phyloP scores from a whole-genome alignment of 805 yeast genomes.

The Candida morakotiae region DNA sequence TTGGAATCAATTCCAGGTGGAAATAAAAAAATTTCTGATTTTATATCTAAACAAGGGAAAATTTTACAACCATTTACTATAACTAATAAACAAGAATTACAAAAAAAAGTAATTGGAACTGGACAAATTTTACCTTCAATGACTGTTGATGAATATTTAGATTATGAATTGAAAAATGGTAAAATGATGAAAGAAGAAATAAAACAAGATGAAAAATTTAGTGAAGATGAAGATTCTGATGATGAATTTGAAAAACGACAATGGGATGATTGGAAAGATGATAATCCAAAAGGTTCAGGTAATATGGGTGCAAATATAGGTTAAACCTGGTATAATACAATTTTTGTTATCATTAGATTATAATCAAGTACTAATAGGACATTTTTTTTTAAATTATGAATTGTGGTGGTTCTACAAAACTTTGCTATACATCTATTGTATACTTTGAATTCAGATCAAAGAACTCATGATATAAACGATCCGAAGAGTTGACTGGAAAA shows the following conservation, averaged over 20 bases:
- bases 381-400: no score
- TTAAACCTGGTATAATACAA: no score
- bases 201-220: constrained; percentile 31
- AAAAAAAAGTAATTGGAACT: constrained; percentile 74
- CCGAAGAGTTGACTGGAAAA: no score
- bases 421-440: no score
- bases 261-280: constrained; percentile 94
- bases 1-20: constrained; percentile 46
- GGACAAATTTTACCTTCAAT: constrained; percentile 93
- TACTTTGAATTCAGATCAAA: no score
- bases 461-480: no score
- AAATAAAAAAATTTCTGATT: constrained; percentile 19
- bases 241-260: constrained; percentile 73
- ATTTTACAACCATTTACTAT: constrained; percentile 82
- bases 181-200: constrained; percentile 60
- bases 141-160: constrained; percentile 89
- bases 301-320: constrained; percentile 57
- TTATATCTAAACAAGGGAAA: constrained; percentile 70
- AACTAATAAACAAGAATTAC: constrained; percentile 53
- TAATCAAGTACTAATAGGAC: no score
- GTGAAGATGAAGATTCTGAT: constrained; percentile 54
- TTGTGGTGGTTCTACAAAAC: no score
- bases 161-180: constrained; percentile 80
- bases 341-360: no score
- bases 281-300: constrained; percentile 84